Evolutionary conservation across 768 basidiomycete species (phyloP), one percentile per base, ranked within the genome.

Genomic region (Kwoniella shandongensis): DNA sequence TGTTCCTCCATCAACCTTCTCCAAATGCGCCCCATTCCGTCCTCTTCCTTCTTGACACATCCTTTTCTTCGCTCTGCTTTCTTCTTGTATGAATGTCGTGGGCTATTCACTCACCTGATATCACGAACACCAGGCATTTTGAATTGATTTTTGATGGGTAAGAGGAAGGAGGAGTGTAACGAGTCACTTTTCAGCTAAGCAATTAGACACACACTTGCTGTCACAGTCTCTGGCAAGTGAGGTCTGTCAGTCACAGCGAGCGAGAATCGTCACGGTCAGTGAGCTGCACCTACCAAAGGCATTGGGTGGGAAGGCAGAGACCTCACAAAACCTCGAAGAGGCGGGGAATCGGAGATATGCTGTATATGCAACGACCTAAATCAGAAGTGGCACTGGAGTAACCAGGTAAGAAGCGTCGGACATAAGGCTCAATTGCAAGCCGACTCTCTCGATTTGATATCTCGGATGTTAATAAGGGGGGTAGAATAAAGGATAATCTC

Each of bases 61-160:
- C 41, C 29, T 6, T 29, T 25, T 11, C 26, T 35, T 44, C n/a
- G 20, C 26, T 18, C 42, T 27, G 23, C 18, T 23, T 39, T 29
- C 10, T 20, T 3, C 38, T 36, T 17, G 23, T 29, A 22, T 23
- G 32, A 8, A 13, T n/a, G 25, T 44, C 32, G 8, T 6, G 17
- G 11, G 26, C 12, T 17, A 5, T 17, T 13, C 36, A 78, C 78
- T 66, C 57, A 80, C 80, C 76, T 75, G 71, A 80, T 76, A 67
- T 81, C 80, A 66, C 80, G 77, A 66, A 81, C 80, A 74, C 79
- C 79, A 58, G 80, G 80, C 80, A 81, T 81, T 65, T 77, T 79
- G 56, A 73, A 67, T 55, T 52, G 61, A 63, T 60, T 49, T 62
- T 63, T 64, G 51, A 50, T 57, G 58, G 61, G n/a, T n/a, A 57